These are phyloP conservation scores for Amaranthus palmeri DNA, from an alignment of 148 eudicot genomes.

Conservation along the genomic window DNA sequence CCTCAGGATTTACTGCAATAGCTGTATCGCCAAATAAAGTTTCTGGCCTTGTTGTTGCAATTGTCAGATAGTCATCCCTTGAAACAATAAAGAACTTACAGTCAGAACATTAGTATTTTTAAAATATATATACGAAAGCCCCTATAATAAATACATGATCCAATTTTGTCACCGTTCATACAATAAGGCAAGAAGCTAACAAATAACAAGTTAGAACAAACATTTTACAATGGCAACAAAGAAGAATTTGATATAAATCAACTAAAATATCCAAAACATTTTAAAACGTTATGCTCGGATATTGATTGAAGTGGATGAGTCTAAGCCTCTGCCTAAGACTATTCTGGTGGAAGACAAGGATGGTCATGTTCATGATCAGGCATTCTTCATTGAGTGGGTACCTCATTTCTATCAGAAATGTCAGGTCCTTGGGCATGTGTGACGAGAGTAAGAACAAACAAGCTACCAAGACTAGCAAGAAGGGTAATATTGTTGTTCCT, in stretches of 20 bases:
- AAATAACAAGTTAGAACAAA: not conserved
- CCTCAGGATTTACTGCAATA: conserved; percentile 94
- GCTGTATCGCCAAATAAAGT: conserved; percentile 97
- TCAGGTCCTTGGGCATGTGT: too few relatives aligned
- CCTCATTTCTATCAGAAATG: too few relatives aligned
- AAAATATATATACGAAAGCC: not conserved
- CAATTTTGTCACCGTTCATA: not conserved
- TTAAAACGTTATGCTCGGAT: too few relatives aligned
- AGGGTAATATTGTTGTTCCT: too few relatives aligned
- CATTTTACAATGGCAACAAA: not conserved
- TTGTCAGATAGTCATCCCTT: conserved; percentile 79
- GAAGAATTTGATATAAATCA: not conserved
- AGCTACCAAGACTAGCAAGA: too few relatives aligned
- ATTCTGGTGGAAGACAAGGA: too few relatives aligned
- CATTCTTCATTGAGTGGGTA: too few relatives aligned
- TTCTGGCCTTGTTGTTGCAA: conserved; percentile 97
- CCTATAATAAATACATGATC: not conserved
- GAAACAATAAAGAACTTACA: conserved; percentile 13
- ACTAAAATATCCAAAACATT: too few relatives aligned
- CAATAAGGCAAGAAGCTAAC: not conserved
- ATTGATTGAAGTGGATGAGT: too few relatives aligned
- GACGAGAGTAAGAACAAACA: too few relatives aligned
- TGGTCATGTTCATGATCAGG: too few relatives aligned
- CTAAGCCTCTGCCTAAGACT: too few relatives aligned
- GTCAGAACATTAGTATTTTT: not conserved